Conservation (phyloP, 2,329 filamentous ascomycete genomes). For the Colletotrichum tropicicola region DNA sequence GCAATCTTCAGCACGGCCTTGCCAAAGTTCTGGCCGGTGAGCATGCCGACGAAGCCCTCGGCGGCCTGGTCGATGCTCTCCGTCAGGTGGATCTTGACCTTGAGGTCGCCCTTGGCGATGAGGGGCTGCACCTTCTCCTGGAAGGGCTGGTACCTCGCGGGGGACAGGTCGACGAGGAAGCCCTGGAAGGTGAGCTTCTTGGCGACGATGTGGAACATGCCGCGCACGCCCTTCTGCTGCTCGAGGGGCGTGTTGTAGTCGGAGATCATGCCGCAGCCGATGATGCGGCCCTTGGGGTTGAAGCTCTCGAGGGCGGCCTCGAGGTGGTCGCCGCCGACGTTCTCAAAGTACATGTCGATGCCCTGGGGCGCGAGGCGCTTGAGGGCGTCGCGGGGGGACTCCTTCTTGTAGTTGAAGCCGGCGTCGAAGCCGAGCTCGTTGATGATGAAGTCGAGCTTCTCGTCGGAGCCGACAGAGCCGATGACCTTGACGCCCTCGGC, state of each 20-base stretch:
- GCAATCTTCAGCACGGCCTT: conserved; percentile 79
- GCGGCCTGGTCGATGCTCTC: conserved; percentile 82
- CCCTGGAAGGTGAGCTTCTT: conserved; percentile 78
- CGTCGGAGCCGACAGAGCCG: conserved; percentile 81
- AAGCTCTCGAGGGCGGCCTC: conserved; percentile 53
- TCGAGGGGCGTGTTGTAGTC: conserved; percentile 72
- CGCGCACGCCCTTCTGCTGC: conserved; percentile 73
- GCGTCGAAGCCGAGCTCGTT: conserved; percentile 61
- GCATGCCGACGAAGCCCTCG: conserved; percentile 78
- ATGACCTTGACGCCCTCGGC: conserved; percentile 81
- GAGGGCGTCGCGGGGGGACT: conserved; percentile 74
- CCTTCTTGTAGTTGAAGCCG: conserved; percentile 91
- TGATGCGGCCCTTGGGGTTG: conserved; percentile 73
- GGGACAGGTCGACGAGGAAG: conserved; percentile 80
- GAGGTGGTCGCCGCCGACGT: conserved; percentile 62
- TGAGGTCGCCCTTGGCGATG: conserved; percentile 79
- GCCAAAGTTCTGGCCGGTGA: conserved; percentile 84
- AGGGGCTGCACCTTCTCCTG: conserved; percentile 80
- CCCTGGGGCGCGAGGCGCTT: conserved; percentile 77
- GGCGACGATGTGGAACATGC: conserved; percentile 69
- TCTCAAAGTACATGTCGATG: conserved; percentile 73
- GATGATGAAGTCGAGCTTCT: conserved; percentile 76
- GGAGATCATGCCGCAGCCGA: conserved; percentile 75
- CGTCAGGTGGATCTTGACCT: conserved; percentile 73
- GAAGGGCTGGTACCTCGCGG: conserved; percentile 74